Conservation (phyloP, 1,139 yeast species). For the Komagataea norvegica region DNA sequence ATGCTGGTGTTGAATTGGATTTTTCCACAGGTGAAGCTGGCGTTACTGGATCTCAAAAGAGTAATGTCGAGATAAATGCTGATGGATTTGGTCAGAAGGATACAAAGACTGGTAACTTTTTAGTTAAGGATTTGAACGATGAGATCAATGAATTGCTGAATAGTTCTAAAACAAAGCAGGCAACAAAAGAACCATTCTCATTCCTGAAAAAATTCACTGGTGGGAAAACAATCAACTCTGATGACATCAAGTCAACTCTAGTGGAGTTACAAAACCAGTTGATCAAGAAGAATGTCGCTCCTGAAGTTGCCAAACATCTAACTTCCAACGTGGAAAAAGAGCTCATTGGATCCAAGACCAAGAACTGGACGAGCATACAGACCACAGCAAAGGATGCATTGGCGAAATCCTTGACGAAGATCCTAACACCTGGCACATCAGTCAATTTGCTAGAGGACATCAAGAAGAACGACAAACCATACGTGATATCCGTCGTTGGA, state of each 20-base stretch:
- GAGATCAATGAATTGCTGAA: constrained; percentile 41
- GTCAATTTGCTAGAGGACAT: constrained; percentile 84
- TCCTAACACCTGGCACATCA: constrained; percentile 89
- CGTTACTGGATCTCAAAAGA: constrained; percentile 24
- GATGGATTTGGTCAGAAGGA: constrained; percentile 43
- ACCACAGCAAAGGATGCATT: constrained; percentile 62
- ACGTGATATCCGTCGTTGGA: constrained; percentile 94
- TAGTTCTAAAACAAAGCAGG: constrained; percentile 24
- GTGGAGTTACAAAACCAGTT: constrained; percentile 50
- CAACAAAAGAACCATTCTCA: constrained; percentile 40
- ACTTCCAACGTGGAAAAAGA: constrained; percentile 55
- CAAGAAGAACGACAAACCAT: constrained; percentile 58
- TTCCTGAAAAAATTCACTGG: constrained; percentile 56
- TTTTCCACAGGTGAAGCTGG: constrained; percentile 36
- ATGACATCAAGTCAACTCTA: constrained; percentile 51
- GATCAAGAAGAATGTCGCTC: constrained; percentile 45
- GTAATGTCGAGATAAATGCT: constrained; percentile 35
- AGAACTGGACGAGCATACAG: constrained; percentile 59
- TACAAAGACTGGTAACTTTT: constrained; percentile 43
- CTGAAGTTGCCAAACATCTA: constrained; percentile 55
- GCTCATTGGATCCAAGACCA: constrained; percentile 60
- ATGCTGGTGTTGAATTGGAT: constrained; percentile 38
- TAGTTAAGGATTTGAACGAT: constrained; percentile 44
- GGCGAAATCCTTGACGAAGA: constrained; percentile 70
- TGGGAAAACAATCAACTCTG: constrained; percentile 50